Conservation (phyloP, 2,329 filamentous ascomycete species). For the Aspergillus sp. region DNA sequence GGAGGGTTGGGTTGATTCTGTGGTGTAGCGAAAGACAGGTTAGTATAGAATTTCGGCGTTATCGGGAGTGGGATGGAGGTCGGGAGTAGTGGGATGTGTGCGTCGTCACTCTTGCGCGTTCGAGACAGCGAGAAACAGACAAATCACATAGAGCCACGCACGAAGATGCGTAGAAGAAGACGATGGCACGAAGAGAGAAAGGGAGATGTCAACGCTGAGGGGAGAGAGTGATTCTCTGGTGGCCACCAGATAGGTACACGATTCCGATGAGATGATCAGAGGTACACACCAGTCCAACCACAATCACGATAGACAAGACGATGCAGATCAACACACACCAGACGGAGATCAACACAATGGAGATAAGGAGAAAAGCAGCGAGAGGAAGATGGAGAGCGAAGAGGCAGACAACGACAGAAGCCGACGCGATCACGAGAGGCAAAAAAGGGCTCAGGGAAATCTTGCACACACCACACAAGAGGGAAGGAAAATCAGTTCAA, state of each 20-base stretch:
- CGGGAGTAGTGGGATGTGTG: not conserved
- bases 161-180: no score
- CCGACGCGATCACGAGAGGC: slow-evolving; percentile 16
- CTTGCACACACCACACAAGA: slow-evolving; percentile 26
- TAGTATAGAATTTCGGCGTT: not conserved
- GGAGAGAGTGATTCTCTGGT: no score
- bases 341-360: not conserved
- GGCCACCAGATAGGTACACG: no score
- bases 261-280: no score
- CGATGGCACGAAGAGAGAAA: no score
- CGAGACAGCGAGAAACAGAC: not conserved
- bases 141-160: not conserved
- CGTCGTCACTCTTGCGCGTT: not conserved
- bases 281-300: not conserved
- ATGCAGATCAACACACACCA: not conserved
- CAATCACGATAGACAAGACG: no score
- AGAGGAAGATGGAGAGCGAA: not conserved
- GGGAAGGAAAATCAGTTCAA: slow-evolving; percentile 19
- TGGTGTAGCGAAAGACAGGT: not conserved
- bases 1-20: not conserved
- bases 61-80: slow-evolving; percentile 3
- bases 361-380: not conserved
- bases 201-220: no score
- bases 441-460: slow-evolving; percentile 19
- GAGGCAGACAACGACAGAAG: not conserved